Evolutionary conservation across 169 alveolate genomes (phyloP), one percentile per base, ranked within the genome.

Genomic region (Babesia caballi): DNA sequence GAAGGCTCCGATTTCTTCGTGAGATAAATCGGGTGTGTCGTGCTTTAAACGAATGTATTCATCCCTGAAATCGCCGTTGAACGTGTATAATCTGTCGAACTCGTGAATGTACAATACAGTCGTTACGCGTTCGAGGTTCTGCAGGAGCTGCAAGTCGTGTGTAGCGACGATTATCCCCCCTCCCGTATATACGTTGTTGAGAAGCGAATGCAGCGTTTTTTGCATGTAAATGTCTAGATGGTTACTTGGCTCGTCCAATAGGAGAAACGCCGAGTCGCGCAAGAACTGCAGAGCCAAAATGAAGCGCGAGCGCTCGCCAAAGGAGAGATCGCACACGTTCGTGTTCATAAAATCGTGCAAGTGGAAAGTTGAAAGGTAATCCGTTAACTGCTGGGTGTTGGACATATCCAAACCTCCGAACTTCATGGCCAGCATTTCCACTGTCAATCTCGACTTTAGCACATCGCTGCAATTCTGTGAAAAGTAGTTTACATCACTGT

Each of bases 161-260:
- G 93, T 88, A 4, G 88, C 87, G 38, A 88, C 54, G 38, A 88
- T 69, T 33, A 82, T 66, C 27, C 84, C 87, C 36, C 93, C 93
- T 69, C 66, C 59, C 21, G 73, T 63, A 54, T 84, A 88, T 15
- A 88, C 82, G 42, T 57, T 67, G 66, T 88, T 83, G 30, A 88
- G 50, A 66, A 88, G 61, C 46, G 49, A 32, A 42, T 66, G 41
- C 30, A 88, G 52, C 27, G 51, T 66, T 25, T 65, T 68, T 57
- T 88, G 71, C 83, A 88, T 81, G 69, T 76, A 88, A 21, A 75
- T 46, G 53, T 88, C 93, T 42, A 88, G 67, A 60, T 88, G 89
- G 63, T 88, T 88, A 14, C 77, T 88, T 38, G 90, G 89, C 57
- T 88, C 93, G 47, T 88, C 93, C 30, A 88, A 46, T 21, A 88